Conservation (phyloP, 2,329 filamentous ascomycete genomes). For the Colletotrichum higginsianum region DNA sequence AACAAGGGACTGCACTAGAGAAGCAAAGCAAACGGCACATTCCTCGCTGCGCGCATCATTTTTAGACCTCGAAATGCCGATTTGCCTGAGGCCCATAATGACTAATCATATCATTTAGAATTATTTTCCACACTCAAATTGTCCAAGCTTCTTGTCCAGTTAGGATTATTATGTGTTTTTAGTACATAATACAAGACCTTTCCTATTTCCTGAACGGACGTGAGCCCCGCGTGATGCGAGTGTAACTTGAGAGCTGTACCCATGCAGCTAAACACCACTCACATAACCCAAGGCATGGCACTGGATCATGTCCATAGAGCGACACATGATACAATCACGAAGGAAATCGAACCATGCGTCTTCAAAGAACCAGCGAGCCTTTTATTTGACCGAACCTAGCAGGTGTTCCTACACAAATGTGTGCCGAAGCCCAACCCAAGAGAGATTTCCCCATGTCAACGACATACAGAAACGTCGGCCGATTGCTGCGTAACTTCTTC, state of each 20-base stretch:
- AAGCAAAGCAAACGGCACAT: slow-evolving; percentile 22
- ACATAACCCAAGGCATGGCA: too few species aligned
- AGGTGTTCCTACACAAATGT: slow-evolving; percentile 36
- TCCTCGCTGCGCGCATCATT: slow-evolving; percentile 29
- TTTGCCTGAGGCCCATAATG: slow-evolving; percentile 24
- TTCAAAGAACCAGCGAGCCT: slow-evolving; percentile 43
- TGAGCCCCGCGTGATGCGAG: too few species aligned
- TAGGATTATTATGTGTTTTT: too few species aligned
- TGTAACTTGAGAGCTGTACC: too few species aligned
- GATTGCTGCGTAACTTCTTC: slow-evolving; percentile 52
- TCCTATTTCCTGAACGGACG: too few species aligned
- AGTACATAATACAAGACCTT: too few species aligned
- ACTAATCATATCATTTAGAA: background rate
- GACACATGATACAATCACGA: background rate
- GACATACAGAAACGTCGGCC: slow-evolving; percentile 51
- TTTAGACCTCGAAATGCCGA: background rate
- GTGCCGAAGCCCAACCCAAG: slow-evolving; percentile 42
- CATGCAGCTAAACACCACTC: background rate
- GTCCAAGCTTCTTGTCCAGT: slow-evolving; percentile 12
- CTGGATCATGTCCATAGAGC: too few species aligned
- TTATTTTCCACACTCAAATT: background rate
- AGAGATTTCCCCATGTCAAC: slow-evolving; percentile 50
- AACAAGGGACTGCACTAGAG: slow-evolving; percentile 42
- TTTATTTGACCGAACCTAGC: slow-evolving; percentile 43
- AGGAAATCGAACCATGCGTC: background rate